These are phyloP conservation scores for Claviceps cyperi DNA, from an alignment of 2,329 filamentous ascomycete genomes.

Conservation along the genomic window DNA sequence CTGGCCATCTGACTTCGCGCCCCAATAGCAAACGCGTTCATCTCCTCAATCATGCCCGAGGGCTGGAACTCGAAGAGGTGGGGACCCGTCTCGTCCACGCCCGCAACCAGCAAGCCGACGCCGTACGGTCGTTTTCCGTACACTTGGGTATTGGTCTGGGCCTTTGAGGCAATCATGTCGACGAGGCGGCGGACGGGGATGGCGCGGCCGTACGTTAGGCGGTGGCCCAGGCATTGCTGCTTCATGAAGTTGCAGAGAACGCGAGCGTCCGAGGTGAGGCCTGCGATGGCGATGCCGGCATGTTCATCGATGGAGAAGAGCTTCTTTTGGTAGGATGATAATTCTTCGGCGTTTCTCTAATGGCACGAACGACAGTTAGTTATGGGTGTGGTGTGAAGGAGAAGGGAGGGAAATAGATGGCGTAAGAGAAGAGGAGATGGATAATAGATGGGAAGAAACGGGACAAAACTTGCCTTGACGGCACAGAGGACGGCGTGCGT, in stretches of 20 bases:
- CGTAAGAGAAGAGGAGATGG: background rate
- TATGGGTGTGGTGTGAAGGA: background rate
- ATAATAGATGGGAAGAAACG: background rate
- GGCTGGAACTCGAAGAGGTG: slow-evolving; percentile 99
- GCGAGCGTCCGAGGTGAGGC: slow-evolving; percentile 91
- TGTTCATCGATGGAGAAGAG: slow-evolving; percentile 94
- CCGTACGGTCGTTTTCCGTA: slow-evolving; percentile 95
- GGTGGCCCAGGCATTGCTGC: slow-evolving; percentile 90
- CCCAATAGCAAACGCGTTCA: slow-evolving; percentile 90
- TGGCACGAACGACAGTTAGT: background rate
- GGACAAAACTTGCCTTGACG: slow-evolving; percentile 57
- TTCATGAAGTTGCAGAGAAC: slow-evolving; percentile 99
- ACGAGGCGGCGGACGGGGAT: slow-evolving; percentile 85
- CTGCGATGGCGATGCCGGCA: slow-evolving; percentile 87
- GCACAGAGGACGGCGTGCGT: slow-evolving; percentile 92
- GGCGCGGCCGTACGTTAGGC: slow-evolving; percentile 87
- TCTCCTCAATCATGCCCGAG: slow-evolving; percentile 90
- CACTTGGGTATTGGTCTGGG: slow-evolving; percentile 94
- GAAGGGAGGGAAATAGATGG: background rate
- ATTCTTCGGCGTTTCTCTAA: slow-evolving; percentile 95
- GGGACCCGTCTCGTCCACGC: slow-evolving; percentile 84
- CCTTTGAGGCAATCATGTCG: slow-evolving; percentile 84
- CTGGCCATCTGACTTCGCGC: slow-evolving; percentile 94
- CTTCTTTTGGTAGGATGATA: slow-evolving; percentile 99
- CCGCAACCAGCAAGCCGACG: slow-evolving; percentile 81